Base-by-base conservation (phyloP, 257 asterid species). In the Scutellaria galericulata region DNA sequence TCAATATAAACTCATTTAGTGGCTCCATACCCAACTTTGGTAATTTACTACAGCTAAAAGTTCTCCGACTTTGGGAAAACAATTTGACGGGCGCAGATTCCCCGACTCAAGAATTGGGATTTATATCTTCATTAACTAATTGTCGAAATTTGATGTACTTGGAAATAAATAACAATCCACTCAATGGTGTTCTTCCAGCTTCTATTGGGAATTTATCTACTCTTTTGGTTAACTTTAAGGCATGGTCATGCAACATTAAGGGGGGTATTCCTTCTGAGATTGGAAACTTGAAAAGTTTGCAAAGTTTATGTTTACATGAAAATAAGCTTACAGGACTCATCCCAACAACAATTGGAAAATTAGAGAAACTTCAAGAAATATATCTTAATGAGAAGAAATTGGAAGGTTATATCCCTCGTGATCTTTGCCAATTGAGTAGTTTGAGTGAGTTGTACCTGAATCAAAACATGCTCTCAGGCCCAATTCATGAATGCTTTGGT, bases 11-110 rank as follows among this genome's bases (percentile, higher is more conserved):
- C 77, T 56, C 70, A 1, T 63, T 86, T 31, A 62, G 48, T 37
- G 88, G 88, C 56, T 57, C 67, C 9, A 41, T 86, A 0, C 88
- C 90, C 2, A 40, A 51, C 59, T 73, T 80, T 12, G 78, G 77
- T 20, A 83, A 77, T 42, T 48, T 82, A n/a, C 27, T 27, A 66
- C 64, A 45, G 53, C 42, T 83, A 24, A 12, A 27, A 39, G 7
- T 5, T 1, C 79, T 85, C 72, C 0, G 13, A 0, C 13, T 85
- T 1, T 80, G 77, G 57, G 80, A 12, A 8, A 87, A 85, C 45
- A 78, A 81, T 20, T 40, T 85, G 22, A 83, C 85, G 3, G 78
- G 66, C 9, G 64, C 55, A 8, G 77, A 63, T 1, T 45, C 70
- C 13, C 44, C 70, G 0, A 45, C 35, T 22, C 57, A 65, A 20